Conservation (phyloP, 1,139 yeast species). For the Taiozyma sp. region DNA sequence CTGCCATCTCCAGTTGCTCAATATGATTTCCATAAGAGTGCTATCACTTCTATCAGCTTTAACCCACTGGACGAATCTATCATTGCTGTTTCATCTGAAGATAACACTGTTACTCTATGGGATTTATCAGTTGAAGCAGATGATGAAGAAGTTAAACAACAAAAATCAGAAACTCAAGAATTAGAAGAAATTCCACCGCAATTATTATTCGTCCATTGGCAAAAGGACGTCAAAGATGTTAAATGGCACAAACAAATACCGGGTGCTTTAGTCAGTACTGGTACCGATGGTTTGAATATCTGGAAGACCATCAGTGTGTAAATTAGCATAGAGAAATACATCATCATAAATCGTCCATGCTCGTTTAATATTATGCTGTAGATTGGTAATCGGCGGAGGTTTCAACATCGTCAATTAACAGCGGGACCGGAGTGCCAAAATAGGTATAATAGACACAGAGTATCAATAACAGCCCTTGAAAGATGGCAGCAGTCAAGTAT, state of each 20-base stretch:
- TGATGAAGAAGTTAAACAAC: constrained; percentile 86
- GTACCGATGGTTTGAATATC: constrained; percentile 88
- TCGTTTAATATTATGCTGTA: not conserved
- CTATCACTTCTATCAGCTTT: constrained; percentile 89
- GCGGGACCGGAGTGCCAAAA: not conserved
- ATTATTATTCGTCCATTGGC: constrained; percentile 96
- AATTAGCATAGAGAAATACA: constrained; percentile 1
- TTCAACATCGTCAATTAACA: not conserved
- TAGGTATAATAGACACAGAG: constrained; percentile 45
- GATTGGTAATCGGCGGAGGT: not conserved
- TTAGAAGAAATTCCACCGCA: constrained; percentile 93
- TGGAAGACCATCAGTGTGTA: constrained; percentile 97
- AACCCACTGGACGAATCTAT: constrained; percentile 95
- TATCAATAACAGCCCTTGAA: constrained; percentile 51
- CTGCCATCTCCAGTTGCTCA: constrained; percentile 81
- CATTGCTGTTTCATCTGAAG: constrained; percentile 93
- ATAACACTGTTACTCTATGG: constrained; percentile 96
- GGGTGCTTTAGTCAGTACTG: constrained; percentile 90
- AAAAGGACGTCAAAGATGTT: constrained; percentile 93
- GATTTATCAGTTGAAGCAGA: constrained; percentile 96
- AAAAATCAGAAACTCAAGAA: constrained; percentile 61
- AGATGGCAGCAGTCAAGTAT: constrained; percentile 62
- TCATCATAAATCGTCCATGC: not conserved
- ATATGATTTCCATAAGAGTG: constrained; percentile 90
- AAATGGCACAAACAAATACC: constrained; percentile 98